These are phyloP conservation scores for Hypseocharis bilobata DNA, from an alignment of 441 rosid genomes.

Conservation along the genomic window DNA sequence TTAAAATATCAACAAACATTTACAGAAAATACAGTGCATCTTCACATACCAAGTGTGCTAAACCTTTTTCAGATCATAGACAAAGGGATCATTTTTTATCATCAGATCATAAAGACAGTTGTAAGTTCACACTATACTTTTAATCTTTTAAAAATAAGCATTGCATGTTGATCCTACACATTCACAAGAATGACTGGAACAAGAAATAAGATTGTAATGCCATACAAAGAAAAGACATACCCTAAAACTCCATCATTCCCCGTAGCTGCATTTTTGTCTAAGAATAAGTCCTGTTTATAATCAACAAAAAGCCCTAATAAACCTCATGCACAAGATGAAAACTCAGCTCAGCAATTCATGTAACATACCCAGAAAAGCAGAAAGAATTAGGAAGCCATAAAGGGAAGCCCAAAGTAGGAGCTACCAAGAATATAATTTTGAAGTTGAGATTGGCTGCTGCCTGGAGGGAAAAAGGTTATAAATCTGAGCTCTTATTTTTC, in stretches of 20 bases:
- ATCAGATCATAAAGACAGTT: background rate
- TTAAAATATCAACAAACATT: too few relatives aligned
- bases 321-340: background rate
- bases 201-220: background rate
- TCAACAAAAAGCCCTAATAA: slow-evolving; percentile 18
- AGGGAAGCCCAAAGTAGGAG: too few relatives aligned
- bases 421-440: background rate
- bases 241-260: slow-evolving; percentile 35
- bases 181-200: background rate
- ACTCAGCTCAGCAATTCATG: slow-evolving; percentile 6
- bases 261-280: slow-evolving; percentile 41
- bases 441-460: too few relatives aligned
- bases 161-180: background rate
- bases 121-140: background rate
- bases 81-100: background rate
- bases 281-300: slow-evolving; percentile 54
- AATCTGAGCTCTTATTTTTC: too few relatives aligned
- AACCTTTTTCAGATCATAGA: background rate
- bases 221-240: slow-evolving; percentile 35
- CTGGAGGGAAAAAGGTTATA: too few relatives aligned
- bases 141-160: background rate
- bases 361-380: background rate
- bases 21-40: background rate
- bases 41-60: background rate
- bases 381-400: background rate